A percentile compares a stretch with the other conserved stretches of the same genome.
Conservation (phyloP, 257 asterid species). For the Henckelia pumila region DNA sequence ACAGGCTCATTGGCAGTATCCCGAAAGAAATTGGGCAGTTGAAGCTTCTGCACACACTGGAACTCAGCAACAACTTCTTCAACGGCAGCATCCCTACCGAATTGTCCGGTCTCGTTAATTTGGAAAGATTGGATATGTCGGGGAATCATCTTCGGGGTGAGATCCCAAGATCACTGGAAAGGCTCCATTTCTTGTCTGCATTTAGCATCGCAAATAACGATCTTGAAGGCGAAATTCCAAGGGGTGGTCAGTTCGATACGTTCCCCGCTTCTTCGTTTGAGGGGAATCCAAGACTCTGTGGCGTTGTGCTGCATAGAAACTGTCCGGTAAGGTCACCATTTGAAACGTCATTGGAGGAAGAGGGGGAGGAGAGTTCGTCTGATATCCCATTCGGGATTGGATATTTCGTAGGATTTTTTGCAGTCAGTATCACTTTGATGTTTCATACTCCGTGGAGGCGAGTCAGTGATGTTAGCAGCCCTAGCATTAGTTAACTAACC, state of each 20-base stretch:
- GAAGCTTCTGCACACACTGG: constrained; percentile 25
- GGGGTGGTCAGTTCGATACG: constrained; percentile 50
- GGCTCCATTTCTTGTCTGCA: constrained; percentile 45
- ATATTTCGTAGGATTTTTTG: constrained; percentile 34
- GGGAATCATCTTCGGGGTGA: constrained; percentile 28
- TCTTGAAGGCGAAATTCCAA: constrained; percentile 50
- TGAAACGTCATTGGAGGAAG: constrained; percentile 10
- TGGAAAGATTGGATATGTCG: constrained; percentile 30
- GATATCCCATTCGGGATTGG: constrained; percentile 39
- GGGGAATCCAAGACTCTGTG: constrained; percentile 55
- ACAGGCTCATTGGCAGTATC: constrained; percentile 23
- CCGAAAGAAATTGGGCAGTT: constrained; percentile 22
- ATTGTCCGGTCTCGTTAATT: constrained; percentile 37
- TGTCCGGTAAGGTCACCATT: constrained; percentile 12
- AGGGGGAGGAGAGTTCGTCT: constrained; percentile 4
- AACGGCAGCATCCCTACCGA: constrained; percentile 43
- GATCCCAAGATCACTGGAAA: constrained; percentile 41
- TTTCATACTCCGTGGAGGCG: neutral
- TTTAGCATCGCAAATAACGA: constrained; percentile 53
- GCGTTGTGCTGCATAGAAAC: constrained; percentile 20
- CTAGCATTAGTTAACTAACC: neutral
- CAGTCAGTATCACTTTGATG: neutral
- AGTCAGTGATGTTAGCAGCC: neutral
- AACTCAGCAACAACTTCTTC: constrained; percentile 39
- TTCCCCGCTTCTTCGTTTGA: constrained; percentile 34